Evolutionary conservation across 2,329 filamentous ascomycete species (phyloP), one percentile per base, ranked within the genome.

Genomic region (Amphichorda felina): DNA sequence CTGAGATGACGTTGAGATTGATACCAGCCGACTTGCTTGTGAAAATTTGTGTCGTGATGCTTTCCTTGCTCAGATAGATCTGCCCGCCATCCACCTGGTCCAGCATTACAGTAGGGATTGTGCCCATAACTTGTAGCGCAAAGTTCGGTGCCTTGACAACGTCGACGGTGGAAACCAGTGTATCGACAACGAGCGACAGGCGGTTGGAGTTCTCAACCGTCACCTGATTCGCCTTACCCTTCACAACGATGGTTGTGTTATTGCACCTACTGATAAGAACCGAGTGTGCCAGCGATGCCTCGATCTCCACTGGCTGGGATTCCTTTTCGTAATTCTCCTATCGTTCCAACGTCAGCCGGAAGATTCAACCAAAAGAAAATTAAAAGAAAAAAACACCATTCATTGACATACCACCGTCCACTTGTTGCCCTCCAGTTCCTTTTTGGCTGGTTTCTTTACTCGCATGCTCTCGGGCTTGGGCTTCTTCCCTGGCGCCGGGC

Each of bases 131-230:
- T 60, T 95, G 87, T n/a, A 96, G 67, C 11, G 87, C 88, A 54
- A 98, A 94, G 57, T 91, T 94, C 47, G 82, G 75, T 33, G 82
- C 89, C 63, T 96, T 96, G 67, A 98, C 91, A 17, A 94, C 83
- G 51, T 98, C 91, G 38, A 98, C 76, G 22, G 83, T 86, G 33
- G 84, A 93, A 33, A 96, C 84, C 9, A 96, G 76, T 1, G 79
- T 84, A 49, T 96, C 89, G 36, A 96, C 73, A 35, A 96, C 76
- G 36, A 98, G 72, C 19, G 85, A 93, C 14, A 93, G 68, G 34
- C 85, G 80, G 32, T 70, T 75, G 38, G 81, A 89, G 63, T 95
- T 95, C 62, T 96, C 91, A 46, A 96, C 73, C 5, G 87, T 89
- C 42, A 98, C 83, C n/a, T 91, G 87, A 55, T 98, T 98, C 39